Evolutionary conservation across 2,329 filamentous ascomycete genomes (phyloP).

Genomic region (Paecilomyces dactylethromorphus): DNA sequence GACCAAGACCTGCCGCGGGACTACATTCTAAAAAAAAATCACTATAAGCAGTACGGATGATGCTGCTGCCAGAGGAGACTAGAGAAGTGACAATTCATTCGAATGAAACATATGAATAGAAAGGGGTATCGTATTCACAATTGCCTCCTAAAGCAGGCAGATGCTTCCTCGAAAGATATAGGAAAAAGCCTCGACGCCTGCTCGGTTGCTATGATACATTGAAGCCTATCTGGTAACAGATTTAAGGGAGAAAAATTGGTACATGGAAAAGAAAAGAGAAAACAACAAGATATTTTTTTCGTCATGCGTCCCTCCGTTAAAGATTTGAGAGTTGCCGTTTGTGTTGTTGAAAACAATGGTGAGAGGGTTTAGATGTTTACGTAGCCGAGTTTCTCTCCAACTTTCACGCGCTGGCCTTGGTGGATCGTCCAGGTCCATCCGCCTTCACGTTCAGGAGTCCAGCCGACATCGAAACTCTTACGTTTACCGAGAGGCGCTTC

Average conservation of each 20-base stretch:
- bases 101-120: background rate
- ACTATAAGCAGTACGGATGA: conserved; percentile 34
- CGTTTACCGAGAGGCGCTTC: conserved; percentile 69
- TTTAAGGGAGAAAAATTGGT: background rate
- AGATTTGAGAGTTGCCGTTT: background rate
- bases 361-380: conserved; percentile 41
- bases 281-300: background rate
- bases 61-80: conserved; percentile 38
- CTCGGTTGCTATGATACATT: background rate
- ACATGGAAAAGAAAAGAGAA: background rate
- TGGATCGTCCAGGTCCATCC: conserved; percentile 84
- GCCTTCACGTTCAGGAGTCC: conserved; percentile 50
- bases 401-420: conserved; percentile 80
- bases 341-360: background rate
- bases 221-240: background rate
- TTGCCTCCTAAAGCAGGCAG: background rate
- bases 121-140: background rate
- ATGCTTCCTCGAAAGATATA: conserved; percentile 19
- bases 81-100: background rate
- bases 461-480: conserved; percentile 55
- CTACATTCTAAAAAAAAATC: background rate
- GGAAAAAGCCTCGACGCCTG: background rate
- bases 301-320: background rate
- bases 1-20: too few species aligned
- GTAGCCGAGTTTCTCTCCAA: conserved; percentile 78